Conservation (phyloP, 805 yeast genomes). For the Candida sanyiensis region DNA sequence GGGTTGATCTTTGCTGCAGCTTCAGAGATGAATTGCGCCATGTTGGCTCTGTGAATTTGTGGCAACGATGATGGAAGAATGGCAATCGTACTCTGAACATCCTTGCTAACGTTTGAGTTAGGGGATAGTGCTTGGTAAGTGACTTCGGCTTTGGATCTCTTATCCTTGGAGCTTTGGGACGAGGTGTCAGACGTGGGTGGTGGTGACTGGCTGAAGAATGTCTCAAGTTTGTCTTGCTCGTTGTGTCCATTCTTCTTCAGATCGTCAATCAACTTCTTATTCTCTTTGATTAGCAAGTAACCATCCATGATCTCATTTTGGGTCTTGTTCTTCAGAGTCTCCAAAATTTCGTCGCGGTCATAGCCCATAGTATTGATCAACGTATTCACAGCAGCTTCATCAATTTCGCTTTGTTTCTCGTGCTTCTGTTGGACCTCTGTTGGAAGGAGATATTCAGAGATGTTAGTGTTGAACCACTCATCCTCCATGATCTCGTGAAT, state of each 20-base stretch:
- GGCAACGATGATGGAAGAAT: conserved; percentile 92
- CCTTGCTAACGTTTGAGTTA: conserved; percentile 24
- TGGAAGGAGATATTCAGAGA: conserved; percentile 75
- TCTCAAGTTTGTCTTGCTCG: conserved; percentile 45
- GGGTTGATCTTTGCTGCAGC: conserved; percentile 44
- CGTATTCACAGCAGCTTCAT: conserved; percentile 70
- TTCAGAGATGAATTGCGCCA: conserved; percentile 59
- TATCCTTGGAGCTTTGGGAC: conserved; percentile 9
- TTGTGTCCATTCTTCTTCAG: conserved; percentile 39
- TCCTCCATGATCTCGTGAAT: conserved; percentile 90
- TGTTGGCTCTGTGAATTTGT: conserved; percentile 87
- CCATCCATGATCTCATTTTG: conserved; percentile 81
- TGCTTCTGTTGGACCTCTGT: conserved; percentile 30
- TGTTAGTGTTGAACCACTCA: conserved; percentile 82
- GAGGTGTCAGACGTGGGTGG: conserved; percentile 36
- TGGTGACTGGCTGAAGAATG: conserved; percentile 55
- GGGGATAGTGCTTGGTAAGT: conserved; percentile 28
- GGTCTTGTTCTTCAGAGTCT: conserved; percentile 55
- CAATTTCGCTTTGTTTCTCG: conserved; percentile 38
- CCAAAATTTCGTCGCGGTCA: conserved; percentile 74
- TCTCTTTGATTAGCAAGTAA: conserved; percentile 75
- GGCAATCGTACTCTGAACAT: conserved; percentile 70
- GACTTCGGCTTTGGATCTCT: conserved; percentile 27
- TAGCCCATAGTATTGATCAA: conserved; percentile 84
- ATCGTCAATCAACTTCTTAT: conserved; percentile 62